Percentiles rank a stretch among this genome's conserved stretches.
Conservation (phyloP, 2,329 filamentous ascomycete species). For the Pyrenochaeta sp. region DNA sequence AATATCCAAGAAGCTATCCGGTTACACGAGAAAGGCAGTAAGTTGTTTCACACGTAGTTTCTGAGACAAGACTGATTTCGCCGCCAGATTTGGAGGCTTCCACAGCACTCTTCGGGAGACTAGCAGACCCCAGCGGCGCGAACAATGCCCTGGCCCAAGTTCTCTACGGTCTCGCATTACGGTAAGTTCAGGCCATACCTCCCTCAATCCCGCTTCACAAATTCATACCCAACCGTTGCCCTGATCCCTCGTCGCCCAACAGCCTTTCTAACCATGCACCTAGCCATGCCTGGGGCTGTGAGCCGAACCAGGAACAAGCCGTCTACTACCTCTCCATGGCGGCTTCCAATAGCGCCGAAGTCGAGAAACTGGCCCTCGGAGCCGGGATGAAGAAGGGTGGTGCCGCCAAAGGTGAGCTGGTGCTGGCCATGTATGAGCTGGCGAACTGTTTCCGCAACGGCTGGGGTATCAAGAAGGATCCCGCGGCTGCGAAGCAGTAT, state of each 20-base stretch:
- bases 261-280: conserved; percentile 30
- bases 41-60: conserved; percentile 20
- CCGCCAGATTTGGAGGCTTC: conserved; percentile 70
- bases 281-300: conserved; percentile 95
- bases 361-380: conserved; percentile 84
- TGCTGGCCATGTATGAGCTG: conserved; percentile 95
- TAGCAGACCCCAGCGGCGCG: conserved; percentile 82
- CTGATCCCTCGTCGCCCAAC: conserved; percentile 19
- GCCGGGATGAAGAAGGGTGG: conserved; percentile 93
- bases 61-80: conserved; percentile 20
- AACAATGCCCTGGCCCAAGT: conserved; percentile 97
- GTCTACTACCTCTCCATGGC: conserved; percentile 87
- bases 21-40: conserved; percentile 81
- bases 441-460: conserved; percentile 92
- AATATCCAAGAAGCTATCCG: conserved; percentile 96
- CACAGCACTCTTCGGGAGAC: conserved; percentile 81
- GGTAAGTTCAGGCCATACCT: conserved; percentile 61
- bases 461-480: conserved; percentile 89
- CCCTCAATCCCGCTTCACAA: conserved; percentile 4
- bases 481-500: conserved; percentile 85
- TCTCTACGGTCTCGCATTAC: conserved; percentile 87
- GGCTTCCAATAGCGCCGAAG: conserved; percentile 84
- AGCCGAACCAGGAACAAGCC: conserved; percentile 73
- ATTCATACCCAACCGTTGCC: conserved; percentile 35
- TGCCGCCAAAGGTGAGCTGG: conserved; percentile 92